These are phyloP conservation scores for Coniochaeta sp. DNA, from an alignment of 2,329 filamentous ascomycete species.

Conservation along the genomic window DNA sequence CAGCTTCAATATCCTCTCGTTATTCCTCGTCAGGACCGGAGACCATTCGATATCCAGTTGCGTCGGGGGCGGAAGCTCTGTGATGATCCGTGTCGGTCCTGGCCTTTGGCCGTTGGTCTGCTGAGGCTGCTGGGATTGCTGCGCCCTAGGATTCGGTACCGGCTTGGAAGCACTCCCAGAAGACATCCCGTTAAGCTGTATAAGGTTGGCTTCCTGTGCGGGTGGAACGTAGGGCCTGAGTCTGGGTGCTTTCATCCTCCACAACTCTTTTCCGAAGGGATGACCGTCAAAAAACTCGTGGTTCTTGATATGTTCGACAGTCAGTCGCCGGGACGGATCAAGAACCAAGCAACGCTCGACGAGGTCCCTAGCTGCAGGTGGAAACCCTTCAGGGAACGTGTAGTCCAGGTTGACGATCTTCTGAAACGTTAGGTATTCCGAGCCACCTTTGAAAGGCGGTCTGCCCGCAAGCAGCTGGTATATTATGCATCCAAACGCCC, in stretches of 20 bases:
- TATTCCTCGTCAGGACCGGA: slow-evolving; percentile 80
- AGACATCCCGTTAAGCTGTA: slow-evolving; percentile 59
- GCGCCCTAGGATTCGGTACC: slow-evolving; percentile 11
- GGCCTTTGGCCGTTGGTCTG: slow-evolving; percentile 50
- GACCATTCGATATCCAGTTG: slow-evolving; percentile 99
- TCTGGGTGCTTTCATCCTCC: slow-evolving; percentile 83
- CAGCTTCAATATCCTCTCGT: slow-evolving; percentile 90
- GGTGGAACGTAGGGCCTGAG: slow-evolving; percentile 78
- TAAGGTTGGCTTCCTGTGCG: slow-evolving; percentile 63
- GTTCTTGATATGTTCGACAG: slow-evolving; percentile 93
- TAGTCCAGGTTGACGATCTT: slow-evolving; percentile 96
- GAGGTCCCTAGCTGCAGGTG: slow-evolving; percentile 75
- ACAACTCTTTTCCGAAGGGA: slow-evolving; percentile 73
- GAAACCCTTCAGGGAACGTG: slow-evolving; percentile 85
- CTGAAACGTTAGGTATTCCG: slow-evolving; percentile 96
- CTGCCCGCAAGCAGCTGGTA: slow-evolving; percentile 94
- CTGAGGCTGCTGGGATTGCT: slow-evolving; percentile 21
- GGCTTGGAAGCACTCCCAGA: slow-evolving; percentile 14
- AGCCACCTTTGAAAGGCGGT: slow-evolving; percentile 91
- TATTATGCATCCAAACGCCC: slow-evolving; percentile 97
- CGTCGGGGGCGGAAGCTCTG: slow-evolving; percentile 90
- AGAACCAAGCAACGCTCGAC: slow-evolving; percentile 86
- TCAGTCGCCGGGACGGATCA: slow-evolving; percentile 75
- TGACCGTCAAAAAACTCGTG: slow-evolving; percentile 93
- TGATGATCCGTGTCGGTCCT: slow-evolving; percentile 76